Evolutionary conservation across 1,139 yeast species (phyloP).

Genomic region (Blastobotrys arbuscula): DNA sequence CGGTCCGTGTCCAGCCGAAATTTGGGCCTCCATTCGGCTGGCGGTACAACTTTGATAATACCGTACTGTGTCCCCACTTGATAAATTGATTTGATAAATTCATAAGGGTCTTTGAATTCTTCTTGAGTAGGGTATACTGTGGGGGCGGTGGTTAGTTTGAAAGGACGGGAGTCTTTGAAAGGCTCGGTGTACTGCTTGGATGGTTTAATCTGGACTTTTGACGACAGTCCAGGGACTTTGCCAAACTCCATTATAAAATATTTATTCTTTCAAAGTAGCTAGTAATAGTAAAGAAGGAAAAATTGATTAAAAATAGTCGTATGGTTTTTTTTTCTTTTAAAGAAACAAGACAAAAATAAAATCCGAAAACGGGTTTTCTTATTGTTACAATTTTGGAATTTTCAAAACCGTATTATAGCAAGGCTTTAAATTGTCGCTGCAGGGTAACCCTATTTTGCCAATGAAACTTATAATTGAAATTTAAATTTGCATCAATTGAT

Average conservation of each 20-base stretch:
- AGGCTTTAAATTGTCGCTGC: too few species aligned
- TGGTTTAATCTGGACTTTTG: conserved; percentile 21
- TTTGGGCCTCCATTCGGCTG: conserved; percentile 38
- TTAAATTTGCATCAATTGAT: too few species aligned
- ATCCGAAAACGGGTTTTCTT: too few species aligned
- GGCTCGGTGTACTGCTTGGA: conserved; percentile 16
- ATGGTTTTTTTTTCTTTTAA: too few species aligned
- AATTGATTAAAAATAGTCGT: too few species aligned
- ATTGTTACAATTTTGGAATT: too few species aligned
- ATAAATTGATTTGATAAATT: conserved; percentile 42
- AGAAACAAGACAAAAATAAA: too few species aligned
- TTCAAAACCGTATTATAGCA: too few species aligned
- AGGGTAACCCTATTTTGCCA: too few species aligned
- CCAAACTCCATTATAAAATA: conserved; percentile 5
- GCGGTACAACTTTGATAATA: conserved; percentile 67
- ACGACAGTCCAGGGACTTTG: conserved; percentile 9
- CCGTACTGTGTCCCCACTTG: conserved; percentile 52
- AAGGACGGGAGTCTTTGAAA: conserved; percentile 23
- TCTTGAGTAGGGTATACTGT: conserved; percentile 42
- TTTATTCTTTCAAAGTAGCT: too few species aligned
- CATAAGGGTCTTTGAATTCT: conserved; percentile 45
- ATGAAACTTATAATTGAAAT: too few species aligned
- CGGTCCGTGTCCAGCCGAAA: conserved; percentile 46
- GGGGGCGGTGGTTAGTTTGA: conserved; percentile 41
- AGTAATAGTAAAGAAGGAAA: too few species aligned